Evolutionary conservation across 1,139 yeast genomes (phyloP).

Genomic region (Yamadazyma pseudoaaseri): DNA sequence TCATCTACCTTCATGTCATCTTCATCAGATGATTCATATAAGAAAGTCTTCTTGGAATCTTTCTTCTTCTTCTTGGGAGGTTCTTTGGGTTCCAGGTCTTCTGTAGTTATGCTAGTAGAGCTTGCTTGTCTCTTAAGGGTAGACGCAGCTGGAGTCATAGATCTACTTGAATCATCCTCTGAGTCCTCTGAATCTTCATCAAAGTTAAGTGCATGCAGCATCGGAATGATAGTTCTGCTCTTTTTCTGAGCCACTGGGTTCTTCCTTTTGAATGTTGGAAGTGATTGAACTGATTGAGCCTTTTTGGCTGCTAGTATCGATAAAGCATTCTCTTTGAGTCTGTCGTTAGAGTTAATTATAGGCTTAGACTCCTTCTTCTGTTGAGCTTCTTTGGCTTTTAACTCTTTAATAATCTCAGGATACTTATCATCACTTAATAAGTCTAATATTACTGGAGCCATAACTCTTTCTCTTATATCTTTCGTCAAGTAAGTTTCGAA

Average conservation of each 20-base stretch:
- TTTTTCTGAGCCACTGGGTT: constrained; percentile 11
- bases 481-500: constrained; percentile 61
- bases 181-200: constrained; percentile 46
- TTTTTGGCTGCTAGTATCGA: constrained; percentile 27
- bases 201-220: constrained; percentile 71
- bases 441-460: constrained; percentile 70
- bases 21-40: constrained; percentile 34
- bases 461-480: constrained; percentile 72
- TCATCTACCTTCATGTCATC: constrained; percentile 9
- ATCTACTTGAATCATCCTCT: constrained; percentile 41
- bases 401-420: constrained; percentile 50
- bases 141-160: constrained; percentile 38
- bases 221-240: constrained; percentile 48
- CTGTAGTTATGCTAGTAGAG: constrained; percentile 26
- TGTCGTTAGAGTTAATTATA: constrained; percentile 16
- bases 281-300: constrained; percentile 16
- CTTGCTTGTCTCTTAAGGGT: constrained; percentile 27
- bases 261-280: constrained; percentile 53
- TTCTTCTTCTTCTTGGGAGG: constrained; percentile 19
- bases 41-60: constrained; percentile 20
- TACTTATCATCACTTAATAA: constrained; percentile 59
- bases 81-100: constrained; percentile 26
- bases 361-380: constrained; percentile 19
- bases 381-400: constrained; percentile 37
- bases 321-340: constrained; percentile 25